Percentiles rank a stretch among this genome's conserved stretches.
phyloP scores from a whole-genome alignment of 495 filamentous ascomycete genomes.

The Annulohypoxylon moriforme region DNA sequence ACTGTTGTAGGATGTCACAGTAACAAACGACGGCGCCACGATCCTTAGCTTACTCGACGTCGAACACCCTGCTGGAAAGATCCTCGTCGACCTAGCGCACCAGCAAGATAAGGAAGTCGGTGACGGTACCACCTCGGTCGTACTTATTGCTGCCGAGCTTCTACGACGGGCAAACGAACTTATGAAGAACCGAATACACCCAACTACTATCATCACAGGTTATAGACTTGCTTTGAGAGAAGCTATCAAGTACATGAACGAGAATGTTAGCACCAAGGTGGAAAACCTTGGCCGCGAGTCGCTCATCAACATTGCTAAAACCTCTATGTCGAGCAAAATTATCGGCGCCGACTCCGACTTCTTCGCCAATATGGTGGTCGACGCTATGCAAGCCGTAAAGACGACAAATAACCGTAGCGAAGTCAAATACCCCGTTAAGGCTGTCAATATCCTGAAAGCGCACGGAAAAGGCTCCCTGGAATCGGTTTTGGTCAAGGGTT shows the following conservation, averaged over 20 bases:
- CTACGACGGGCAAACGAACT: constrained; percentile 94
- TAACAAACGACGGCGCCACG: constrained; percentile 98
- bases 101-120: constrained; percentile 99
- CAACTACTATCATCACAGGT: constrained; percentile 98
- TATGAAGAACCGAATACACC: constrained; percentile 99
- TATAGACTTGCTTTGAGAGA: constrained; percentile 95
- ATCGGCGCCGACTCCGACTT: constrained; percentile 97
- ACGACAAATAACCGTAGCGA: constrained; percentile 89
- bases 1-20: constrained; percentile 84
- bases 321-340: constrained; percentile 99
- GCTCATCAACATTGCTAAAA: constrained; percentile 94
- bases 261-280: constrained; percentile 95
- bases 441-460: constrained; percentile 97
- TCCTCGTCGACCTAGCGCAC: constrained; percentile 95
- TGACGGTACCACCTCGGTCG: constrained; percentile 97
- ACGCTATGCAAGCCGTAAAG: constrained; percentile 96
- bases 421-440: constrained; percentile 97
- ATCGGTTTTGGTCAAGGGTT: constrained; percentile 93
- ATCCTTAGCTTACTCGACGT: constrained; percentile 95
- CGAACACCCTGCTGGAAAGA: constrained; percentile 98
- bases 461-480: constrained; percentile 93
- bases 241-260: constrained; percentile 98
- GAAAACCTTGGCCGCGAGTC: constrained; percentile 90
- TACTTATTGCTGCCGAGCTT: constrained; percentile 96
- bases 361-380: constrained; percentile 96